Evolutionary conservation across 768 basidiomycete species (phyloP).

Genomic region (Tephrocybe rancida): DNA sequence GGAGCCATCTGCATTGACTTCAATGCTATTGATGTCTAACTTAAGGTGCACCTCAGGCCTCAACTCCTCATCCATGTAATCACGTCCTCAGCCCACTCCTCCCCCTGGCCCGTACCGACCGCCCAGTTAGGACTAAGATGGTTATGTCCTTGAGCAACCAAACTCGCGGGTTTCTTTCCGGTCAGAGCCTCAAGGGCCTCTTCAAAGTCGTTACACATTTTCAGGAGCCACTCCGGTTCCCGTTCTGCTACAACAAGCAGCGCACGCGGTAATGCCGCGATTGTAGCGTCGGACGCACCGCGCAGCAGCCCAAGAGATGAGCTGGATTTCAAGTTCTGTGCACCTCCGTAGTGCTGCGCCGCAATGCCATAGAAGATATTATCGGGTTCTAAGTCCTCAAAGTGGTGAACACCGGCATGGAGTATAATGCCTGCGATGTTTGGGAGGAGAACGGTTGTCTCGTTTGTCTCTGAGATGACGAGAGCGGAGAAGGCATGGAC

Average conservation of each 20-base stretch:
- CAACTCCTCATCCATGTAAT: slow-evolving; percentile 33
- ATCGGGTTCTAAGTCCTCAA: slow-evolving; percentile 24
- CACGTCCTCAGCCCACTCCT: slow-evolving; percentile 61
- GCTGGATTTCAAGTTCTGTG: slow-evolving; percentile 36
- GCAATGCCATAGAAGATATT: slow-evolving; percentile 30
- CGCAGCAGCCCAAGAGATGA: slow-evolving; percentile 44
- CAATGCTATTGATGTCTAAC: too few species aligned
- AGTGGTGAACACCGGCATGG: slow-evolving; percentile 47
- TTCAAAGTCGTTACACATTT: slow-evolving; percentile 38
- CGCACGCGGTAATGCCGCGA: slow-evolving; percentile 45
- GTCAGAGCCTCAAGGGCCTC: slow-evolving; percentile 37
- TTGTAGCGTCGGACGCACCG: slow-evolving; percentile 31
- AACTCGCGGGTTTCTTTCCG: slow-evolving; percentile 30
- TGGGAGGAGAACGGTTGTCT: slow-evolving; percentile 26
- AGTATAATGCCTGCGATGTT: slow-evolving; percentile 49
- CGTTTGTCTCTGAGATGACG: slow-evolving; percentile 35
- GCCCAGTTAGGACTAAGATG: slow-evolving; percentile 60
- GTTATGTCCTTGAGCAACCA: slow-evolving; percentile 57
- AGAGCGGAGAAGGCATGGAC: slow-evolving; percentile 48
- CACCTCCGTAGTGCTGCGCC: slow-evolving; percentile 39
- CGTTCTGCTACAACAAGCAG: slow-evolving; percentile 52
- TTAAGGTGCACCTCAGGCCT: neutral
- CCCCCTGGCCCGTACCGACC: slow-evolving; percentile 56
- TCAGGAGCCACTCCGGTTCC: slow-evolving; percentile 50
- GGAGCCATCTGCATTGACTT: too few species aligned